These are phyloP conservation scores for Malus fusca DNA, from an alignment of 306 rosid species.

Conservation along the genomic window DNA sequence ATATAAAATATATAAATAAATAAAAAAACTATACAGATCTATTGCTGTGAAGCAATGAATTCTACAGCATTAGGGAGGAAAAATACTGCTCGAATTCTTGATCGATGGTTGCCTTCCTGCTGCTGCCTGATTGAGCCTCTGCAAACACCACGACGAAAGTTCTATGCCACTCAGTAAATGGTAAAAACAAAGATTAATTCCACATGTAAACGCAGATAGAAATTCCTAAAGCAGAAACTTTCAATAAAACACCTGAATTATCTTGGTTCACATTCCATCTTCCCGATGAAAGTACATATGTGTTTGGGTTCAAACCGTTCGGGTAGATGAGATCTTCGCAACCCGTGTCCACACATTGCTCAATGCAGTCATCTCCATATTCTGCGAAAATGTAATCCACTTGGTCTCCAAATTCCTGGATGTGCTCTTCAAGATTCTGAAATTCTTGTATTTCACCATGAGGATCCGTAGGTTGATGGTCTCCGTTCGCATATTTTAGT, in stretches of 20 bases:
- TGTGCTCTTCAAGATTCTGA: constrained; percentile 35
- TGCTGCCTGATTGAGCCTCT: constrained; percentile 51
- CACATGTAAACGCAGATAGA: neutral
- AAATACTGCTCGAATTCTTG: constrained; percentile 90
- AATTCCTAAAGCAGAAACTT: neutral
- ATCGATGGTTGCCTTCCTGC: constrained; percentile 75
- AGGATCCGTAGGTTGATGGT: neutral
- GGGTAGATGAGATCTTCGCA: constrained; percentile 41
- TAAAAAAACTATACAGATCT: neutral
- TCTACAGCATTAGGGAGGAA: constrained; percentile 73
- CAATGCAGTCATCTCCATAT: constrained; percentile 26
- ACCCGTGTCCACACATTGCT: constrained; percentile 39
- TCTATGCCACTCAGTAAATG: neutral
- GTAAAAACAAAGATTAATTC: neutral
- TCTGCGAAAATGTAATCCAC: constrained; percentile 25
- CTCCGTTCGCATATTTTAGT: neutral
- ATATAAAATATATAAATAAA: no score
- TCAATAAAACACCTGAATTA: constrained; percentile 10
- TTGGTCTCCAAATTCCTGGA: constrained; percentile 29
- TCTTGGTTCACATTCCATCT: constrained; percentile 57
- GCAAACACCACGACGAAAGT: constrained; percentile 26
- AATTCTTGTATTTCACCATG: constrained; percentile 18
- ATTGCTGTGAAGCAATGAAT: constrained; percentile 7
- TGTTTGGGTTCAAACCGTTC: constrained; percentile 35
- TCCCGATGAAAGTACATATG: constrained; percentile 57